These are phyloP conservation scores for Cytospora mali DNA, from an alignment of 2,329 filamentous ascomycete species.

Conservation along the genomic window DNA sequence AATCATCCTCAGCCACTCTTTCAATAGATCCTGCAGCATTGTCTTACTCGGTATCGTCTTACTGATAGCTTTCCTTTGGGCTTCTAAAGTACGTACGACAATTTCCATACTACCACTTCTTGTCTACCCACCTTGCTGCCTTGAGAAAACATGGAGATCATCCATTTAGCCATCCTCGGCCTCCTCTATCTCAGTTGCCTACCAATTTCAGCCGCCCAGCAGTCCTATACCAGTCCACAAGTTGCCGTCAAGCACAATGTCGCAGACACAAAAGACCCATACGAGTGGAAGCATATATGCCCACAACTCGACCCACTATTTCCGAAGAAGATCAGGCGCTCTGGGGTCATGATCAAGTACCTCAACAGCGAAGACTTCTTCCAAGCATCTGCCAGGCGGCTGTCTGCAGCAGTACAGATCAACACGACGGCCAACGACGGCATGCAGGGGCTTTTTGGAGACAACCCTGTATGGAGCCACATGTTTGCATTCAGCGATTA, in stretches of 20 bases:
- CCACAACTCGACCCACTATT: conserved; percentile 32
- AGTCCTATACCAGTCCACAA: neutral
- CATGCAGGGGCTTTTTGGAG: conserved; percentile 1
- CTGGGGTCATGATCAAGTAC: conserved; percentile 31
- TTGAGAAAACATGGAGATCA: neutral
- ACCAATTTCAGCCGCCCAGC: neutral
- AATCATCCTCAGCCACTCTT: neutral
- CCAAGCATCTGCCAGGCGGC: conserved; percentile 33
- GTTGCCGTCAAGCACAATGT: neutral
- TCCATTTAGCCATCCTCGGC: neutral
- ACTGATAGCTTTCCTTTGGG: neutral
- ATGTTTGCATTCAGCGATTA: conserved; percentile 14
- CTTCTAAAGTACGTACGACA: neutral
- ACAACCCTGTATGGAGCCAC: conserved; percentile 10
- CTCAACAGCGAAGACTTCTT: conserved; percentile 31
- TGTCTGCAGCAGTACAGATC: conserved; percentile 38
- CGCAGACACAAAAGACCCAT: neutral
- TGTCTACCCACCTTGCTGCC: neutral
- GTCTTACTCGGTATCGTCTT: neutral
- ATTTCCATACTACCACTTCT: neutral
- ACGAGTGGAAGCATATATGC: conserved; percentile 28
- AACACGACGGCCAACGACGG: conserved; percentile 38
- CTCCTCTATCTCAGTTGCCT: neutral
- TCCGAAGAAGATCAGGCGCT: conserved; percentile 24
- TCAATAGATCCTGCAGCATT: neutral